Evolutionary conservation across 2,329 filamentous ascomycete genomes (phyloP), one percentile per base, ranked within the genome.

Genomic region (Penicillium sp.): DNA sequence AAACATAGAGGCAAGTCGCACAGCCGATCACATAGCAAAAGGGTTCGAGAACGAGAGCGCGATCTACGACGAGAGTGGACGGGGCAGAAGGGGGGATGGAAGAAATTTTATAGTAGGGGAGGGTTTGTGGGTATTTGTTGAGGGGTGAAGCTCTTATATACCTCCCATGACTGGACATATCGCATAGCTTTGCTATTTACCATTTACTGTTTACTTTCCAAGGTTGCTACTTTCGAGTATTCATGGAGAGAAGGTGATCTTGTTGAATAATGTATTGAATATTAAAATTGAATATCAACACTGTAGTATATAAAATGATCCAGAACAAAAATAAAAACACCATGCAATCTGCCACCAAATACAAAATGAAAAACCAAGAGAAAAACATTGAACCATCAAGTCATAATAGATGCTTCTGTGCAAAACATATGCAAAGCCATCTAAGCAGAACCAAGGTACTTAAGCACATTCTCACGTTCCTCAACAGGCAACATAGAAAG

Each of bases 391-490:
- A 38, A 43, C 59, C 64, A 69, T 59, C 58, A 64, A 56, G 55
- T 65, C 64, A 64, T 65, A 60, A 50, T 42, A 49, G 27, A 49
- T 31, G 29, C 13, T 45, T 43, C 37, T 42, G 41, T 23, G 23
- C 25, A 45, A 33, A 10, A 21, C 17, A 23, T 23, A 8, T 49
- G 23, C 12, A 15, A 40, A n/a, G 9, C 4, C 2, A 35, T 59
- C 27, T 62, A 63, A n/a, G 66, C 59, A 21, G 72, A 74, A 40
- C 61, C 67, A 60, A 81, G 69, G 60, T 77, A 82, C 74, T 82
- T 85, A 56, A 96, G 81, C 53, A 95, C 84, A 75, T 89, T 86
- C 77, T 97, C 92, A 74, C 91, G 89, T 82, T 99, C 93, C 64
- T 86, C 86, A 50, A 93, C 89, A 19, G 93, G 91, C 80, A 99